Base-by-base conservation (phyloP, 140 eudicot genomes). In the Stevia rebaudiana region DNA sequence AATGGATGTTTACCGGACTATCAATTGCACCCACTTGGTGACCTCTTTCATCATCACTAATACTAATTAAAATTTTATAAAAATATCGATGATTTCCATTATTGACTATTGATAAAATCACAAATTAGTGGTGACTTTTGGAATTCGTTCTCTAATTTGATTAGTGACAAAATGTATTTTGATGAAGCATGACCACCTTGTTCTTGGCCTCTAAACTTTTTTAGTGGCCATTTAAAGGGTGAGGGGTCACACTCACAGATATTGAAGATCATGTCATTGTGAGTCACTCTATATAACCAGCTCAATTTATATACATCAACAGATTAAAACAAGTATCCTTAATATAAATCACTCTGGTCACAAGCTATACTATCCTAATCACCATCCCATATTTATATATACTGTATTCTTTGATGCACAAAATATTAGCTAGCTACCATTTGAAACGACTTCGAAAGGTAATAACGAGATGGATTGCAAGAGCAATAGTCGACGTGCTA, bases 401-500 rank as follows among this genome's bases (percentile, higher is more conserved):
- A n/a, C n/a, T n/a, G n/a, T n/a, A n/a, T 28, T 28, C 33, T 28
- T 28, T 22, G 33, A 44, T 33, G 35, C 25, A 55, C 11, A 55
- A 33, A 23, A 15, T 73, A 65, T 37, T 56, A 47, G 22, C 33
- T 56, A 47, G 22, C 33, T 64, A 44, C 24, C 16, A 46, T 73
- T 61, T 0, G 18, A 44, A 44, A 33, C 33, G 37, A 65, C 55
- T 24, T 13, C 49, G 58, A 15, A 72, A 21, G 31, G 65, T 72
- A 63, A 63, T 52, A 52, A 63, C 10, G 47, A 16, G 57, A 52
- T 72, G 79, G 15, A 81, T 58, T 9, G 52, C 61, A 31, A 79
- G 74, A 17, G 82, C 73, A 6, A 76, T 23, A 0, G 82, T 76
- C 0, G 85, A 68, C 9, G 80, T 79, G 60, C 75, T 66, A 31